These are phyloP conservation scores for Takakia lepidozioides DNA, from an alignment of 225 moss, liverwort and hornwort genomes.

Conservation along the genomic window DNA sequence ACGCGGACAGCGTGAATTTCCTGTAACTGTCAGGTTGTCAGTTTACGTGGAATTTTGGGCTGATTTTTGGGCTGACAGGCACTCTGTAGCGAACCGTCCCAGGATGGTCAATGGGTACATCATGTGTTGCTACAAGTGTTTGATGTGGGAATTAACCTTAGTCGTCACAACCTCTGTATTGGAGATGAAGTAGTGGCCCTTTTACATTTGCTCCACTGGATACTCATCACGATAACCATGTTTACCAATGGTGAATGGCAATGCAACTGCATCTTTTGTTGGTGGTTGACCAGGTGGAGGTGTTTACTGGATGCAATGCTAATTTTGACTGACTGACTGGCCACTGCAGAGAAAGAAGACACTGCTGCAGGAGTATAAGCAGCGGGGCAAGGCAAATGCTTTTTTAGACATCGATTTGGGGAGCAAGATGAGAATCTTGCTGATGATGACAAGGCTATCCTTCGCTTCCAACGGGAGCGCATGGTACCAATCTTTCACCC, in stretches of 20 bases:
- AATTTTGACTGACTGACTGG: not conserved
- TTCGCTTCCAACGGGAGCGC: conserved; percentile 93
- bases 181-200: no score
- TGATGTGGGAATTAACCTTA: no score
- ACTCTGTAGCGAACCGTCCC: no score
- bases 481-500: conserved; percentile 61
- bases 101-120: no score
- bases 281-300: not conserved
- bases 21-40: no score
- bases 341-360: conserved; percentile 79
- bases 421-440: conserved; percentile 75
- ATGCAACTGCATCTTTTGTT: not conserved
- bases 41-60: no score
- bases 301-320: not conserved
- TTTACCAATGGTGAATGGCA: not conserved
- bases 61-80: no score
- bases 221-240: not conserved
- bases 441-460: conserved; percentile 85
- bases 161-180: no score
- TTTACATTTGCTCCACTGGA: no score
- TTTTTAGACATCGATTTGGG: conserved; percentile 96
- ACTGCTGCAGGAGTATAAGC: conserved; percentile 81
- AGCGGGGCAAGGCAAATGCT: conserved; percentile 75
- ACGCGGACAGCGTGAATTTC: no score
- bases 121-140: no score